Evolutionary conservation across 306 rosid genomes (phyloP).

Genomic region (Medicago ruthenica): DNA sequence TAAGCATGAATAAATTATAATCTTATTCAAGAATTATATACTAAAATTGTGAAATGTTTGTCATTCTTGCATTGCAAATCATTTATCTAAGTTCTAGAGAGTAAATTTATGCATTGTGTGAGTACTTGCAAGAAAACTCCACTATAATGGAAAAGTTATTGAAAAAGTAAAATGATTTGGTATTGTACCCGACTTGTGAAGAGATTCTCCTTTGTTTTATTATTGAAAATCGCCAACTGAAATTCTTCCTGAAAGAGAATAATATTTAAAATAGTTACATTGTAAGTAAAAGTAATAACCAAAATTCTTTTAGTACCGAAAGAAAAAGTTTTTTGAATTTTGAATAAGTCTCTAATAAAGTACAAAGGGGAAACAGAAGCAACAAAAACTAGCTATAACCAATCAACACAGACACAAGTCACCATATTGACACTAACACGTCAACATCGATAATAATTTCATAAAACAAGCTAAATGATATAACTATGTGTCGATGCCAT

Average conservation of each 20-base stretch:
- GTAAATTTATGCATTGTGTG: not conserved
- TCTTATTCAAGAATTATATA: not conserved
- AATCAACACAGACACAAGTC: not conserved
- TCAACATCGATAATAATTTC: not conserved
- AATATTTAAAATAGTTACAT: no score
- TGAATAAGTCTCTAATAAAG: not conserved
- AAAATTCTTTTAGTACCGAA: not conserved
- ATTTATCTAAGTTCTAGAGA: not conserved
- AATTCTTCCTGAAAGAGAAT: constrained; percentile 80
- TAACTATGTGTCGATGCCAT: not conserved
- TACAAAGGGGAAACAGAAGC: not conserved
- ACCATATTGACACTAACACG: not conserved
- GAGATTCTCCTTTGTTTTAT: constrained; percentile 72
- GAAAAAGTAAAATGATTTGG: not conserved
- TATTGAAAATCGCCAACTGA: constrained; percentile 85
- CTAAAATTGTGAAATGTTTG: not conserved
- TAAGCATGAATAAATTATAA: not conserved
- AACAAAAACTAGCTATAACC: not conserved
- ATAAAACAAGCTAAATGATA: no score
- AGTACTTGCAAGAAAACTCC: not conserved
- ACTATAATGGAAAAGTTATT: not conserved
- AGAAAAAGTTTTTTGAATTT: not conserved
- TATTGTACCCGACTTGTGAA: constrained; percentile 81
- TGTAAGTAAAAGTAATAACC: not conserved
- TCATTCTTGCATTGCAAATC: not conserved